Evolutionary conservation across 331 rosid genomes (phyloP), one percentile per base, ranked within the genome.

Genomic region (Cydonia oblonga): DNA sequence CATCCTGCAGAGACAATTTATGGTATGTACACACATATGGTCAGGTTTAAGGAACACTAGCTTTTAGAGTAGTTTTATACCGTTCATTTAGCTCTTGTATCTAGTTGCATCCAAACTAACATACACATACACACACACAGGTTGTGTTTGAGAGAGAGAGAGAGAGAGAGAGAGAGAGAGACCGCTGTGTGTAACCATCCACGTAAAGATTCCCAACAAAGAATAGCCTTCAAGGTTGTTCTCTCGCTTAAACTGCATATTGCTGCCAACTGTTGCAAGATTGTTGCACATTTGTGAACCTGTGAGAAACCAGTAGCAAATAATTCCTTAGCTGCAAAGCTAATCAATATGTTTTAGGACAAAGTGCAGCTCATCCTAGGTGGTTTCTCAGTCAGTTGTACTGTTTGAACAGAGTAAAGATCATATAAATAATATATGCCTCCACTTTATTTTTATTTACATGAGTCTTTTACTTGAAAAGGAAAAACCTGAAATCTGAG

Each of bases 201-300:
- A 64, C 80, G 86, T 82, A 93, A 84, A 68, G 92, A 89, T 87
- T 89, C 89, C 98, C 98, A 85, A 78, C 86, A 81, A 74, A 90
- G 87, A 56, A 86, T 73, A 78, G 88, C 68, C 79, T 89, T 90
- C 92, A 88, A 86, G 0, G 88, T 80, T 40, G 95, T 87, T 85
- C 92, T 84, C 86, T 87, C 98, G 5, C 96, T 86, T 79, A 93
- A 72, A 77, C 84, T 90, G 87, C 98, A 93, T 38, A 89, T 73
- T 71, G 96, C 96, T 35, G 98, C 96, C 81, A 93, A 83, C 73
- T 90, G 97, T 82, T 93, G 98, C 84, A 93, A 83, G 81, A 93
- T 84, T 75, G 98, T 90, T 28, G 98, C 97, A 81, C 98, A 90
- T 83, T 93, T 93, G 85, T 93, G 98, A 82, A 93, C 98, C 98